Base-by-base conservation (phyloP, 2,329 filamentous ascomycete species). In the Cucurbitaria berberidis region DNA sequence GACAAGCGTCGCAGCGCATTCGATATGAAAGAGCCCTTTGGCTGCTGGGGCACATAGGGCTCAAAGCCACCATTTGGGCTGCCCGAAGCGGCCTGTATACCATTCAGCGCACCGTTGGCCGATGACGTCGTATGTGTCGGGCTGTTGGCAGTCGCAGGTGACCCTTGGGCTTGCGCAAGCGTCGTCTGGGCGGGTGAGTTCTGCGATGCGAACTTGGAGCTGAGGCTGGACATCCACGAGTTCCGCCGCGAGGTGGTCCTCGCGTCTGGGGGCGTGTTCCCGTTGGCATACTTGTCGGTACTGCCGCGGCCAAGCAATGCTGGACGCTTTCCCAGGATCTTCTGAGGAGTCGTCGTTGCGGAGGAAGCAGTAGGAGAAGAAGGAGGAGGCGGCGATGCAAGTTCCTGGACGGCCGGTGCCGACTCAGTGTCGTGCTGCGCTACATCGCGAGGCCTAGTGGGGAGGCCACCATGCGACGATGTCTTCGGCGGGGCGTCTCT, bases 151-250 rank as follows among this genome's bases (percentile, higher is more conserved):
- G 73, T 61, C 26, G 74, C 75, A 26, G 70, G 64, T 13, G 76
- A 68, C 0, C 70, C 63, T 45, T 73, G 70, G 13, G 69, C 69
- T 45, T 71, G 71, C 3, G 68, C 59, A 46, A 70, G 69, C 34
- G 70, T 68, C 1, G 69, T 68, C 41, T 70, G 68, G 10, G 66
- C 67, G 45, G 66, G 73, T 46, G 63, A 67, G 60, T 65, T 82
- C 74, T 70, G 74, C 24, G 86, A 86, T 2, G 90, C 92, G 78
- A 98, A 96, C 73, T 96, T 97, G 62, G 91, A 93, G 60, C 91
- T 96, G 62, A 98, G 86, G 69, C 87, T 96, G 51, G 90, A 91
- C 68, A 98, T 93, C 95, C 95, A 99, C 13, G 93, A 96, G 57
- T 87, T 88, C 49, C 86, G 78, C 60, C 91, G 84, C 47, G 67